Evolutionary conservation across 805 yeast genomes (phyloP).

Genomic region (Lachancea lanzarotensis): DNA sequence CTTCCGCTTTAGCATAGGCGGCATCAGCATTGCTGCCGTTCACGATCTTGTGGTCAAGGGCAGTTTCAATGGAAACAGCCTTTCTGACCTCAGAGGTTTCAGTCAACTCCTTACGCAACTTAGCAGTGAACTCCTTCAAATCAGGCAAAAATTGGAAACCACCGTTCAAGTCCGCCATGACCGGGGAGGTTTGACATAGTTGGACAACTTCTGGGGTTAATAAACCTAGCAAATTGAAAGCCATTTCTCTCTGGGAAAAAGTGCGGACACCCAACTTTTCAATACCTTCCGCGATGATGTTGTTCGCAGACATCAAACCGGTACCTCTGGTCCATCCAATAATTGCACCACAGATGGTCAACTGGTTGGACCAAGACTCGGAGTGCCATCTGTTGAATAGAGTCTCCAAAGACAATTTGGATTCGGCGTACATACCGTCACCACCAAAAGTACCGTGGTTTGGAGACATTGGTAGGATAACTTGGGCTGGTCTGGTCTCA

Average conservation of each 20-base stretch:
- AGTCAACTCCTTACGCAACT: conserved; percentile 62
- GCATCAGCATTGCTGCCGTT: conserved; percentile 85
- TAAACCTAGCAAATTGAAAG: conserved; percentile 93
- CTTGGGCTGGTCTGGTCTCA: conserved; percentile 98
- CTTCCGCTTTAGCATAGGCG: conserved; percentile 66
- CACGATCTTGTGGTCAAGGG: conserved; percentile 74
- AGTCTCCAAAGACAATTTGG: conserved; percentile 91
- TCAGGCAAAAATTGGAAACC: conserved; percentile 92
- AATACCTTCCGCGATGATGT: conserved; percentile 95
- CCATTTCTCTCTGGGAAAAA: conserved; percentile 98
- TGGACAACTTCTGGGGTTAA: conserved; percentile 79
- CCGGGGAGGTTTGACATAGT: conserved; percentile 88
- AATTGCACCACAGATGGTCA: conserved; percentile 95
- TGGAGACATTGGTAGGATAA: conserved; percentile 92
- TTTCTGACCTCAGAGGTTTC: conserved; percentile 89
- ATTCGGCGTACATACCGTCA: conserved; percentile 97
- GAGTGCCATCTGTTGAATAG: conserved; percentile 98
- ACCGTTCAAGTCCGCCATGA: conserved; percentile 97
- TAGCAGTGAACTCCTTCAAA: conserved; percentile 78
- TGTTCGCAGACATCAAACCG: conserved; percentile 96
- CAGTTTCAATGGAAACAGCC: conserved; percentile 90
- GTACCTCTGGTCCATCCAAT: conserved; percentile 99
- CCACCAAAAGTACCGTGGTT: conserved; percentile 99
- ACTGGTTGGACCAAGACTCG: conserved; percentile 91
- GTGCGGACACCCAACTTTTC: conserved; percentile 95